Percentiles rank a stretch among this genome's conserved stretches.
phyloP scores from a whole-genome alignment of 768 basidiomycete species.

The Pulveroboletus sp. region DNA sequence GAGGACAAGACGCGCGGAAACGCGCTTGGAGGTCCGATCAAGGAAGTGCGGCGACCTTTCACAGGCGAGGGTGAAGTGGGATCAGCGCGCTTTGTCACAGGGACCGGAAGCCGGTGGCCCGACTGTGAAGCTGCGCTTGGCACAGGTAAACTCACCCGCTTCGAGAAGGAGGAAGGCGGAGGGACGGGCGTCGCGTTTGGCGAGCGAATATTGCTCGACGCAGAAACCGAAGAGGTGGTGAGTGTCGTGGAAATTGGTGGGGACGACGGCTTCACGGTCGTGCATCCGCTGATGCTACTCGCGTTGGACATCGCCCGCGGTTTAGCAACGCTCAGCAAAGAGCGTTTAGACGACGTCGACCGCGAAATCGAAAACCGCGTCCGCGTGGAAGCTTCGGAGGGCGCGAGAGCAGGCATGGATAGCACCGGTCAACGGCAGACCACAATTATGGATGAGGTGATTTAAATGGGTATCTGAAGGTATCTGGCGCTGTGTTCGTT shows the following conservation, averaged over 20 bases:
- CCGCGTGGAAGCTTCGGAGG: slow-evolving; percentile 55
- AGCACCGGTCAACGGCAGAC: slow-evolving; percentile 1
- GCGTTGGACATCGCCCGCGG: slow-evolving; percentile 51
- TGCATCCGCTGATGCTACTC: slow-evolving; percentile 44
- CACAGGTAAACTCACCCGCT: slow-evolving; percentile 36
- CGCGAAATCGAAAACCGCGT: slow-evolving; percentile 36
- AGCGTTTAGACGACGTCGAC: slow-evolving; percentile 36
- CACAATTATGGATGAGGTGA: neutral
- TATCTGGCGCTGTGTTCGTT: slow-evolving; percentile 13
- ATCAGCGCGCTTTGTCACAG: slow-evolving; percentile 27
- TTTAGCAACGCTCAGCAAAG: slow-evolving; percentile 44
- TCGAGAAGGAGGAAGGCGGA: slow-evolving; percentile 27
- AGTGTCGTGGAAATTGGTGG: slow-evolving; percentile 25
- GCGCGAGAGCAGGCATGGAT: slow-evolving; percentile 25
- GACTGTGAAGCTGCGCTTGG: slow-evolving; percentile 34
- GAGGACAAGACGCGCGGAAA: slow-evolving; percentile 18
- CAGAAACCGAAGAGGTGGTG: slow-evolving; percentile 24
- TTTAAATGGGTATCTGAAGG: slow-evolving; percentile 17
- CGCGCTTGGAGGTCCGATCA: slow-evolving; percentile 28
- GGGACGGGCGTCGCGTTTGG: slow-evolving; percentile 52
- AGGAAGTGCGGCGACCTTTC: slow-evolving; percentile 24
- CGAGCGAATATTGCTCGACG: slow-evolving; percentile 32
- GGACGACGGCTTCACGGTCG: slow-evolving; percentile 40
- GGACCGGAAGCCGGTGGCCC: slow-evolving; percentile 37
- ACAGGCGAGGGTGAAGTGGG: slow-evolving; percentile 27